Base-by-base conservation (phyloP, 2,329 filamentous ascomycete genomes). In the Pseudogymnoascus sp. region DNA sequence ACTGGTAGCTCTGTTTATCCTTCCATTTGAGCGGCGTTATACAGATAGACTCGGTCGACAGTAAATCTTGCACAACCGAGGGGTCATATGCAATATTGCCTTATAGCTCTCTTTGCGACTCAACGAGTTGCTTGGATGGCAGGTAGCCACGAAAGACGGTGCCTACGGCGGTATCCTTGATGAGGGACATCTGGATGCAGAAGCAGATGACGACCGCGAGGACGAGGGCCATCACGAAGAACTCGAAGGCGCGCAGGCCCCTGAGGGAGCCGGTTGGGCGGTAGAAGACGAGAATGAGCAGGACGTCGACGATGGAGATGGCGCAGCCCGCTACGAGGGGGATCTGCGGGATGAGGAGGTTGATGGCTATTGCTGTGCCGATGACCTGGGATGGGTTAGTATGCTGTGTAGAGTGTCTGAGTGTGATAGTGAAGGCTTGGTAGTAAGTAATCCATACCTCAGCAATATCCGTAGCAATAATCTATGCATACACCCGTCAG, bases 321-420 rank as follows among this genome's bases (percentile, higher is more conserved):
- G 86, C 86, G 66, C 86, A 89, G 14, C 86, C 87, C 1, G 83
- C 86, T 0, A 89, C 85, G 7, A 90, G 76, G 0, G 87, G 86
- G 4, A 90, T 77, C 64, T 83, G 77, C 0, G 83, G 83, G 21
- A 86, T 80, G 33, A 90, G 78, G 13, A 90, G 76, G 67, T 89
- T 89, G 59, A 90, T 75, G 1, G 84, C 86, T 66, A 90, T 89
- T 11, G 87, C 87, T n/a, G 85, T 88, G 61, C 87, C 87, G 67
- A 90, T 89, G 19, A 89, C 86, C 80, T 81, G 61, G 8, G 11
- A 31, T 53, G 1, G 4, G 47, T 53, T 19, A 53, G 26, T 19
- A 53, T 31, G 4, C 4, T 50, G 0, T 31, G 8, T 13, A 31
- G 8, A 59, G 21, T 33, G 13, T 38, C 26, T 29, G n/a, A 14